Base-by-base conservation (phyloP, 352 stramenopile genomes). In the Pythium rishiriense region DNA sequence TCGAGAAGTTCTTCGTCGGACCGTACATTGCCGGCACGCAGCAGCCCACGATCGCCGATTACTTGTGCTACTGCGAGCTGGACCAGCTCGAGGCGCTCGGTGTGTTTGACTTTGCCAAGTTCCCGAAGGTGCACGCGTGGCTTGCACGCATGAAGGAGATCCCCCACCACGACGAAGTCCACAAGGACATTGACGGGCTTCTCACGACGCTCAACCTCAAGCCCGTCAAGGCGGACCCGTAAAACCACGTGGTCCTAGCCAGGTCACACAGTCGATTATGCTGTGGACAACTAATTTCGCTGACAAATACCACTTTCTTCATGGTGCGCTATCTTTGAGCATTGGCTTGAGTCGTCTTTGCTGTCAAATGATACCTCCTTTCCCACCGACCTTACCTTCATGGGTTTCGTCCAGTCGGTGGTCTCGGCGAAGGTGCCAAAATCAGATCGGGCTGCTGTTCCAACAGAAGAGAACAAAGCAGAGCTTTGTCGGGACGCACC, bases 31-130 rank as follows among this genome's bases (percentile, higher is more conserved):
- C 74, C 0, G 62, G 75, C 24, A 79, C 73, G n/a, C 61, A 83
- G 26, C 58, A 75, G 50, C 81, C 79, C 25, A 91, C 78, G 25
- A 70, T 91, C 37, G 82, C 79, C 4, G 82, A 91, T 60, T 84
- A 73, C 45, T 57, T 73, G 4, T 65, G 55, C 8, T 91, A 91
- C 75, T 84, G 72, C 35, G 79, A 91, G 62, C 70, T 85, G 35
- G 79, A 87, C 64, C 81, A 88, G 66, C 65, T 88, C 8, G 75
- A 88, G 47, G 26, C 76, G 21, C 77, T 88, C 66, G 74, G 66
- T 9, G 19, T 74, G 19, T 81, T 75, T 55, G 68, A 88, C 35
- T 81, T 83, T 24, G 49, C 53, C 5, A 64, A 67, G 45, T 67
- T 47, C 39, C 46, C 56, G 1, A 66, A 68, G 51, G 48, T 59